A percentile compares a stretch with the other conserved stretches of the same genome.
phyloP scores from a whole-genome alignment of 2,329 filamentous ascomycete species.

The Alternaria sp. region DNA sequence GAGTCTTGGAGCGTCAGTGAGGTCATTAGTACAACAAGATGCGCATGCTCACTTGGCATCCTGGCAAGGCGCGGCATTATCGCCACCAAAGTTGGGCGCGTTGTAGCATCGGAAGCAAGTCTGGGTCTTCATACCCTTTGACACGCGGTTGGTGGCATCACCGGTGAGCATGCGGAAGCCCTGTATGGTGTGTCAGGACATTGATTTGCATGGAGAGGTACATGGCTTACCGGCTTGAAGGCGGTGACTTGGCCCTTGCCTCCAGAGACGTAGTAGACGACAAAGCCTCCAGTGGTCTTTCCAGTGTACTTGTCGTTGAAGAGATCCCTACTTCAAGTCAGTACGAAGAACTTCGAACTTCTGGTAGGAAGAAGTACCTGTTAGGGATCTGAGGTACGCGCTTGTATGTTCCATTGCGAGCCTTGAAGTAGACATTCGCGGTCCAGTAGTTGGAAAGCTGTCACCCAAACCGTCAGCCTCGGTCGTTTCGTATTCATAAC shows the following conservation, averaged over 20 bases:
- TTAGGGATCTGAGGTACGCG: conserved; percentile 40
- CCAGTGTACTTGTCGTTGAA: conserved; percentile 43
- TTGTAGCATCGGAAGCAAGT: conserved; percentile 57
- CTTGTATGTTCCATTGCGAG: conserved; percentile 41
- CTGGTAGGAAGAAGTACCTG: too few relatives aligned
- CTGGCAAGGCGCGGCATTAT: conserved; percentile 45
- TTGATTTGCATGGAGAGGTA: accelerated
- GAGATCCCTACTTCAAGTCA: too few relatives aligned
- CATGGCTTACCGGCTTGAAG: conserved; percentile 41
- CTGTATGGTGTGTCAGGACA: conserved; percentile 15
- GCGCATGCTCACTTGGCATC: conserved; percentile 20
- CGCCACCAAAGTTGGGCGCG: conserved; percentile 54
- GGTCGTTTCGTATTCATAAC: not conserved
- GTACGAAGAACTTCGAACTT: too few relatives aligned
- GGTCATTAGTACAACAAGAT: not conserved
- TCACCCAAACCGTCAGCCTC: not conserved
- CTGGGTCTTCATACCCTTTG: conserved; percentile 36
- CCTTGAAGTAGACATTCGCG: conserved; percentile 44
- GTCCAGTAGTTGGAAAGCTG: conserved; percentile 42
- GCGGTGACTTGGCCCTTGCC: conserved; percentile 51
- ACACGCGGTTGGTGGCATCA: conserved; percentile 41
- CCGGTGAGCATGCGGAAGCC: conserved; percentile 58
- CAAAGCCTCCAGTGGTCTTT: conserved; percentile 50
- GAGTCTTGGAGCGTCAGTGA: conserved; percentile 1
- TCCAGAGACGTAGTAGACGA: conserved; percentile 57